Evolutionary conservation across 129 eudicot genomes (phyloP).

Genomic region (Cynara cardunculus): DNA sequence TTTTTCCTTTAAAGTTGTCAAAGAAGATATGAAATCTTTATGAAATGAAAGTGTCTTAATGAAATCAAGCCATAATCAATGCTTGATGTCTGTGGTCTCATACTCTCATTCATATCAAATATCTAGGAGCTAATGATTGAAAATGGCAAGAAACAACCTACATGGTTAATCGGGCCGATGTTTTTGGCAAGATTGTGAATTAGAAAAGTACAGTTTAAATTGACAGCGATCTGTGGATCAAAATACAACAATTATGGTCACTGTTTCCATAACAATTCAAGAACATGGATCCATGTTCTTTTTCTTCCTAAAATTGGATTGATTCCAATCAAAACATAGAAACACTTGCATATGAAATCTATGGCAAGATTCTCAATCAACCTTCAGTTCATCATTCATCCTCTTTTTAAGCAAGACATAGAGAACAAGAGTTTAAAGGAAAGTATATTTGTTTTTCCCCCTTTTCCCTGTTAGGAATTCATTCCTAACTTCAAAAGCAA

Average conservation of each 20-base stretch:
- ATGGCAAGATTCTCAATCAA: conserved; percentile 11
- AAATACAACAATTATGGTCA: not conserved
- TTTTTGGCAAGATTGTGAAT: not conserved
- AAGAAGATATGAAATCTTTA: not conserved
- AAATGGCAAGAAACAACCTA: not conserved
- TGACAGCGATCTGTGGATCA: not conserved
- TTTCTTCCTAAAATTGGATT: not conserved
- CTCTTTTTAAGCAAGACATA: conserved; percentile 14
- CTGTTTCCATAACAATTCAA: conserved; percentile 1
- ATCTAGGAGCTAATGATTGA: conserved; percentile 2
- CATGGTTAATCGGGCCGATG: conserved; percentile 8
- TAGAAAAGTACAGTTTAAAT: not conserved
- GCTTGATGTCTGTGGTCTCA: not conserved
- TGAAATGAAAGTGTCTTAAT: not conserved
- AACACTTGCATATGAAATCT: conserved; percentile 5
- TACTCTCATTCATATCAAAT: not conserved
- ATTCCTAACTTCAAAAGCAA: conserved; percentile 6
- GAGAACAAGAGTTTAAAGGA: conserved; percentile 3
- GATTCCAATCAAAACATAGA: not conserved
- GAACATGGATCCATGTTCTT: conserved; percentile 2
- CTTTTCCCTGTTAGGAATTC: not conserved
- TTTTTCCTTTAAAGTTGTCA: conserved; percentile 2
- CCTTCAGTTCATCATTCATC: conserved; percentile 1
- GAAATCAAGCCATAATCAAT: not conserved
- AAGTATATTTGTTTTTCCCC: conserved; percentile 11